Conservation (phyloP, 2,329 filamentous ascomycete genomes). For the Colletotrichum orchidophilum region DNA sequence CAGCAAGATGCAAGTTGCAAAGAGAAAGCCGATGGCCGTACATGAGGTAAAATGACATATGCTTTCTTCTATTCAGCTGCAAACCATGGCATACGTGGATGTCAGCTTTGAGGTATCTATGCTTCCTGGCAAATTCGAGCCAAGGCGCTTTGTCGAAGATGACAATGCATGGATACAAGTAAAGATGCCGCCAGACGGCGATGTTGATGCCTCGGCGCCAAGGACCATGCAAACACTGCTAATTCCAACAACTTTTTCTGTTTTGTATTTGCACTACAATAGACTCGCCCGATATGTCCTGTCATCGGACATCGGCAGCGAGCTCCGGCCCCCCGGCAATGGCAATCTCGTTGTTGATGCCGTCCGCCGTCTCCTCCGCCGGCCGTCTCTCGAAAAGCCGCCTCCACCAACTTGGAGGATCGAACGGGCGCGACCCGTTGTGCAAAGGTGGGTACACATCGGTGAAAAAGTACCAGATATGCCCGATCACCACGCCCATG, state of each 20-base stretch:
- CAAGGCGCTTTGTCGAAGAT: neutral
- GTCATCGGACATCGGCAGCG: conserved; percentile 31
- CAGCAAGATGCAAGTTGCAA: neutral
- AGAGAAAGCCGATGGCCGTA: neutral
- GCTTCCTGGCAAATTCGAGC: neutral
- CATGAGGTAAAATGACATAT: neutral
- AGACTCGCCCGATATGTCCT: neutral
- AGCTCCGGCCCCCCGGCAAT: conserved; percentile 57
- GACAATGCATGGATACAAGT: neutral
- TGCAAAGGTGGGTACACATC: conserved; percentile 96
- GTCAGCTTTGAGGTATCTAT: neutral
- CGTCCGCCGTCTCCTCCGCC: conserved; percentile 58
- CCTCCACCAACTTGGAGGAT: conserved; percentile 91
- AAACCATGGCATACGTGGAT: neutral
- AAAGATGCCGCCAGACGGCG: neutral
- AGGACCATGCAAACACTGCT: conserved; percentile 7
- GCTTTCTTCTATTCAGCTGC: neutral
- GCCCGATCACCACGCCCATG: conserved; percentile 92
- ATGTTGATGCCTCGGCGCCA: conserved; percentile 12
- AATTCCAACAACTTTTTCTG: neutral
- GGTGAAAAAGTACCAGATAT: conserved; percentile 98
- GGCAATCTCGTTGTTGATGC: conserved; percentile 70
- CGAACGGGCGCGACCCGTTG: conserved; percentile 83
- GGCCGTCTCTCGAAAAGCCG: conserved; percentile 77
- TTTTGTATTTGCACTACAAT: neutral